phyloP scores from a whole-genome alignment of 257 asterid genomes.

The Salvia miltiorrhiza region DNA sequence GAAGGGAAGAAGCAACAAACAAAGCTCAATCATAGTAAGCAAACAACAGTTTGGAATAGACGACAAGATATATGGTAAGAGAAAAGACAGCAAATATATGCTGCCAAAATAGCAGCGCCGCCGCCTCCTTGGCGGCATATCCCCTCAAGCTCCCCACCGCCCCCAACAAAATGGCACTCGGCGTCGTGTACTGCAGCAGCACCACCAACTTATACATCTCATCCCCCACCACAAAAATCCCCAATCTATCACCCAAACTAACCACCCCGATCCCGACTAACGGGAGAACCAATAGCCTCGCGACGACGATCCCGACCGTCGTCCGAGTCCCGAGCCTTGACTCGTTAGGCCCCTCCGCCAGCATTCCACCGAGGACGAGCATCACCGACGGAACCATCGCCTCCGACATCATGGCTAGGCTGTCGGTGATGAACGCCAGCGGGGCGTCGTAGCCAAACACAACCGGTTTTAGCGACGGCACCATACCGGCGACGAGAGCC shows the following conservation, averaged over 20 bases:
- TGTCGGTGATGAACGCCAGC: conserved; percentile 66
- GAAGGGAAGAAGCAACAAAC: too few relatives aligned
- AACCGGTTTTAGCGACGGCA: conserved; percentile 56
- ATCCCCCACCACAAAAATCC: conserved; percentile 51
- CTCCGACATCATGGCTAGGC: conserved; percentile 68
- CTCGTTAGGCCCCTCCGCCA: conserved; percentile 87
- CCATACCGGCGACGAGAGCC: conserved; percentile 69
- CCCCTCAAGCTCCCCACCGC: conserved; percentile 87
- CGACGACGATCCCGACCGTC: conserved; percentile 57
- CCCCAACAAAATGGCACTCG: conserved; percentile 86
- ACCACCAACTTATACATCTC: conserved; percentile 74
- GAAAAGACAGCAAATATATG: conserved; percentile 68
- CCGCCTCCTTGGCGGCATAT: conserved; percentile 81
- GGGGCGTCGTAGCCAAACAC: conserved; percentile 69
- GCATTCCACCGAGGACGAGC: conserved; percentile 90
- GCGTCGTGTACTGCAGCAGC: conserved; percentile 79
- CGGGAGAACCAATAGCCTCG: conserved; percentile 71
- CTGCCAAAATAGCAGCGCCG: conserved; percentile 90
- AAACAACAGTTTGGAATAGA: conserved; percentile 43
- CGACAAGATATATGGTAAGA: conserved; percentile 48
- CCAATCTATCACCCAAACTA: conserved; percentile 46
- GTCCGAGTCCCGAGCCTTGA: conserved; percentile 71
- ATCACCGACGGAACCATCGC: conserved; percentile 90
- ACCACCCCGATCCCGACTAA: conserved; percentile 63
- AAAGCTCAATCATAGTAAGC: neutral